Percentiles rank a stretch among this genome's conserved stretches.
phyloP scores from a whole-genome alignment of 2,329 filamentous ascomycete genomes.

The Penicillium sp. region DNA sequence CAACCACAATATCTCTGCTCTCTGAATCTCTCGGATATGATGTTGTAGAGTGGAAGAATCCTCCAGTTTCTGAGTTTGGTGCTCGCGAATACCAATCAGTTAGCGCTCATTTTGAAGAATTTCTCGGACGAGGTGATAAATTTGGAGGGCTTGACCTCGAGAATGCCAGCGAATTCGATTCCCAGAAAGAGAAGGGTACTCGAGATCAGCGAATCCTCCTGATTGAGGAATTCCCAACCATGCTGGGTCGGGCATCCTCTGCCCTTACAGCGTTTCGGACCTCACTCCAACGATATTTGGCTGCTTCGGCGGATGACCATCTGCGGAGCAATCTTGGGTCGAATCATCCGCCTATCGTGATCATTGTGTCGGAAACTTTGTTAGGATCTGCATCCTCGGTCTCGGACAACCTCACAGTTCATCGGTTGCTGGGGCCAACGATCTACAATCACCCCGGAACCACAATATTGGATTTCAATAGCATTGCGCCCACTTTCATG shows the following conservation, averaged over 20 bases:
- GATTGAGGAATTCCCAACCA: slow-evolving; percentile 80
- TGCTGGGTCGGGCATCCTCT: slow-evolving; percentile 64
- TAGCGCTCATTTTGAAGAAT: slow-evolving; percentile 85
- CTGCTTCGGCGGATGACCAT: slow-evolving; percentile 61
- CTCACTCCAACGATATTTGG: slow-evolving; percentile 70
- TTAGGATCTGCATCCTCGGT: slow-evolving; percentile 80
- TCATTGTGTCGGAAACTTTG: slow-evolving; percentile 89
- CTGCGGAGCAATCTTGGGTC: slow-evolving; percentile 30
- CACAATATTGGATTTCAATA: slow-evolving; percentile 85
- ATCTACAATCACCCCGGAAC: slow-evolving; percentile 79
- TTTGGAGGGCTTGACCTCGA: slow-evolving; percentile 68
- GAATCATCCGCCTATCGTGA: slow-evolving; percentile 69
- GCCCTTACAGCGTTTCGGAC: slow-evolving; percentile 70
- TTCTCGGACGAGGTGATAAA: slow-evolving; percentile 75
- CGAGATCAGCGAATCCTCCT: slow-evolving; percentile 60
- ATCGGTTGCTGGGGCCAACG: slow-evolving; percentile 82
- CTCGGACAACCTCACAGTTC: slow-evolving; percentile 88
- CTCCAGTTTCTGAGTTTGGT: slow-evolving; percentile 60
- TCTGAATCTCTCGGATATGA: slow-evolving; percentile 74
- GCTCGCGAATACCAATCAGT: slow-evolving; percentile 66
- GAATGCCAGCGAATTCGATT: slow-evolving; percentile 4
- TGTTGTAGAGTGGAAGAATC: slow-evolving; percentile 88
- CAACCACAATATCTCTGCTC: slow-evolving; percentile 76
- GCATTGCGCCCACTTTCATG: slow-evolving; percentile 81
- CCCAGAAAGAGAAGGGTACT: slow-evolving; percentile 1